Base-by-base conservation (phyloP, 192 early-diverging fungal genomes). In the Spizellomyces punctatus region DNA sequence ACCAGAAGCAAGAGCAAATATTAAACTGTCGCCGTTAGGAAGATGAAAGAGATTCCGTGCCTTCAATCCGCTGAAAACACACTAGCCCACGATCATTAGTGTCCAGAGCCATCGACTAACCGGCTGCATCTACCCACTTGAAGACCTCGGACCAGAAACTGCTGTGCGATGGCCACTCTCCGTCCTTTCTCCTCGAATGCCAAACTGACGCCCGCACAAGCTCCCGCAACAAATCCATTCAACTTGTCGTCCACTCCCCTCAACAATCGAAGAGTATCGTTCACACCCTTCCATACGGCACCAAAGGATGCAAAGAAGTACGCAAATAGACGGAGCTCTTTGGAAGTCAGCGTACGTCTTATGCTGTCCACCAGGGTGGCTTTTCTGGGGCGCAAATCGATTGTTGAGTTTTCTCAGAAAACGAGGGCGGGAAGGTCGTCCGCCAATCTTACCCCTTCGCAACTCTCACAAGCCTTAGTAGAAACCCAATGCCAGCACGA, bases 21-120 rank as follows among this genome's bases (percentile, higher is more conserved):
- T 46, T 22, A 83, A 50, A 10, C 80, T 58, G 44, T 83, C 82
- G 4, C 82, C 79, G 44, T 81, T 70, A 12, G 74, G 72, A 52
- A 83, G 70, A 6, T 58, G 65, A 46, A 81, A 75, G 22, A 79
- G 54, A 27, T 79, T 50, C 5, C 75, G 54, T n/a, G 57, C 45
- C 46, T 77, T 69, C 55, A 83, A 59, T 16, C 66, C 64, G 45
- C 76, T 76, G 46, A 79, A 79, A 7, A 44, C 43, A 46, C 64
- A 46, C 43, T 61, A 61, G 10, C 59, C 12, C 14, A 61, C 14
- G 52, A 19, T 2, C 14, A 55, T 16, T 3, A 19, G 16, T n/a
- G 19, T 55, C 52, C 16, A n/a, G 16, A 55, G 19, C 52, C 14
- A n/a, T 55, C 52, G 16, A n/a, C 2, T 19, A 0, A 16, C 16